Evolutionary conservation across 495 filamentous ascomycete species (phyloP).

Genomic region (Hypoxylon cercidicola): DNA sequence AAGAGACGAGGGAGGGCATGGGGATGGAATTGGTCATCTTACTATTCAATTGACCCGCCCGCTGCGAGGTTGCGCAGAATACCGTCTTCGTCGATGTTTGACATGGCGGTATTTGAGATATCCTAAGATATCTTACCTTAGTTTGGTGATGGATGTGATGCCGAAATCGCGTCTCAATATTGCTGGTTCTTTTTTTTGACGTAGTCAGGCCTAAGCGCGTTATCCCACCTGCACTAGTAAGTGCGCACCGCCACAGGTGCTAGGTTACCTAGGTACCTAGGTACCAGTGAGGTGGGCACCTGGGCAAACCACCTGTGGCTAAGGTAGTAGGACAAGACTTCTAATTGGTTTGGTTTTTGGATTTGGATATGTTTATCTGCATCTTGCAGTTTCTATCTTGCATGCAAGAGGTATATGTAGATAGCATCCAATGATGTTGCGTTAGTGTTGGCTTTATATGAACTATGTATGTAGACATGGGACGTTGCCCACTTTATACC

Average conservation of each 20-base stretch:
- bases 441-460: not conserved
- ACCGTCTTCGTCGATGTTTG: conserved; percentile 69
- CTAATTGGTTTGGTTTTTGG: no score
- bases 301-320: not conserved
- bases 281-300: no score
- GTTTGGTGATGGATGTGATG: conserved; percentile 1
- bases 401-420: not conserved
- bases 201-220: conserved; percentile 29
- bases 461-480: not conserved
- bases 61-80: conserved; percentile 70
- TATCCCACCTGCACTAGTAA: conserved; percentile 2
- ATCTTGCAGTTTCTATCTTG: not conserved
- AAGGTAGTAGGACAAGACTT: no score
- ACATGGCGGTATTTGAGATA: conserved; percentile 41
- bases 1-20: not conserved
- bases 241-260: not conserved
- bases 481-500: no score
- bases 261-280: no score
- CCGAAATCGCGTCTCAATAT: conserved; percentile 26
- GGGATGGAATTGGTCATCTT: conserved; percentile 43
- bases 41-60: conserved; percentile 77
- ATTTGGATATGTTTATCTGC: not conserved
- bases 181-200: conserved; percentile 34
- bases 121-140: not conserved
- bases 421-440: not conserved